Percentiles rank a stretch among this genome's conserved stretches.
These are phyloP conservation scores for Sarcodon aspratus DNA, from an alignment of 768 basidiomycete genomes.

Conservation along the genomic window DNA sequence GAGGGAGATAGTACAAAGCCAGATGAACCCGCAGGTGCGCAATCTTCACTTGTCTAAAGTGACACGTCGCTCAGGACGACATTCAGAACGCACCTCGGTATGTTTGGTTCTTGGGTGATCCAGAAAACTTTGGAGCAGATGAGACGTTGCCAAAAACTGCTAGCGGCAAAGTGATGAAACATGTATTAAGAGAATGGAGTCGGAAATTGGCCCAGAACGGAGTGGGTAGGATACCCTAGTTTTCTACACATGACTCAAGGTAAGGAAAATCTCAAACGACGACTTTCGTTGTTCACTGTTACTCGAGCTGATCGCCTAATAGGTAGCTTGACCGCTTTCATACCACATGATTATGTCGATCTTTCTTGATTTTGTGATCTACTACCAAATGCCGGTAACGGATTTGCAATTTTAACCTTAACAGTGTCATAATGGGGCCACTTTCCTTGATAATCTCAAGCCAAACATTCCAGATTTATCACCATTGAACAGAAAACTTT, in stretches of 20 bases:
- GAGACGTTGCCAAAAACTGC: constrained; percentile 72
- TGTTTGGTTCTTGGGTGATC: constrained; percentile 74
- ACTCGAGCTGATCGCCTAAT: not conserved
- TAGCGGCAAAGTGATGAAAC: constrained; percentile 83
- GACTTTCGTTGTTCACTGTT: not conserved
- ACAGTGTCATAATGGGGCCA: too few species aligned
- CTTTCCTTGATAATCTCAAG: too few species aligned
- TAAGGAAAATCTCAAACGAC: not conserved
- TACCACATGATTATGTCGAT: too few species aligned
- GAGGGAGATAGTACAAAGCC: constrained; percentile 35
- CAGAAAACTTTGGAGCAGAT: constrained; percentile 28
- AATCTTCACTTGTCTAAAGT: not conserved
- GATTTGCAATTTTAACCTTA: too few species aligned
- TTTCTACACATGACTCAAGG: not conserved
- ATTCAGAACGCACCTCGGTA: constrained; percentile 64
- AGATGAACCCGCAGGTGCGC: constrained; percentile 73
- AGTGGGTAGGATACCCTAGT: not conserved
- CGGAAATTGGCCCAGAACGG: constrained; percentile 28
- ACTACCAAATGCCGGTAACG: too few species aligned
- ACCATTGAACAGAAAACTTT: too few species aligned
- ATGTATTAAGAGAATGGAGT: constrained; percentile 63
- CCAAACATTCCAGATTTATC: too few species aligned
- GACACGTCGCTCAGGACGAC: not conserved
- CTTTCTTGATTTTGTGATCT: too few species aligned
- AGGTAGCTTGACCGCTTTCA: too few species aligned